phyloP scores from a whole-genome alignment of 768 basidiomycete species.

The Pisolithus albus region DNA sequence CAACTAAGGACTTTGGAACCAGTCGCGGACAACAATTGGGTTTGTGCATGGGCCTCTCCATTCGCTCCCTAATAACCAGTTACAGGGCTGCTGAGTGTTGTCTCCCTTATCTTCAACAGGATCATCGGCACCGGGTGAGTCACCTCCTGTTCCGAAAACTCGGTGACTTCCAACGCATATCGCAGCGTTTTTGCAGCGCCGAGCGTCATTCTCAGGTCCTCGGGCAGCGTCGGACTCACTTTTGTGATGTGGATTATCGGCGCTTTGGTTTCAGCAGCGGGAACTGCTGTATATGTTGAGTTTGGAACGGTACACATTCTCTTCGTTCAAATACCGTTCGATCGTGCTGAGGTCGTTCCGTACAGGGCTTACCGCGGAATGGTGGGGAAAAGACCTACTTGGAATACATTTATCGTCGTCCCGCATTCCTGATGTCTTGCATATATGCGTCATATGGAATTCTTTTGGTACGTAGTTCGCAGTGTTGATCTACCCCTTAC shows the following conservation, averaged over 20 bases:
- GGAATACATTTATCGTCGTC: slow-evolving; percentile 60
- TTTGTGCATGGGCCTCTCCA: slow-evolving; percentile 17
- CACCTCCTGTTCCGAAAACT: neutral
- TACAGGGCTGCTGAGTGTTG: slow-evolving; percentile 37
- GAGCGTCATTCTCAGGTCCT: slow-evolving; percentile 55
- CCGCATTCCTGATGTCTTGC: slow-evolving; percentile 56
- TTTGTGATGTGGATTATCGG: slow-evolving; percentile 69
- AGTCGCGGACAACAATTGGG: slow-evolving; percentile 47
- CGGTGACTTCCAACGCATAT: slow-evolving; percentile 2
- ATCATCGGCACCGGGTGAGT: slow-evolving; percentile 66
- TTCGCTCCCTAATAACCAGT: slow-evolving; percentile 1
- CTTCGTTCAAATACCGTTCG: neutral
- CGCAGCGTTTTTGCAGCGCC: slow-evolving; percentile 66
- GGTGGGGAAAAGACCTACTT: slow-evolving; percentile 77
- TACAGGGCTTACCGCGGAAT: slow-evolving; percentile 57
- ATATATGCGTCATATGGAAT: slow-evolving; percentile 51
- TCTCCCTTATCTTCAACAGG: slow-evolving; percentile 67
- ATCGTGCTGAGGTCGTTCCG: neutral
- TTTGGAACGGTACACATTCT: slow-evolving; percentile 52
- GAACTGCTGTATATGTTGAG: slow-evolving; percentile 69
- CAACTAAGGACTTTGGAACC: slow-evolving; percentile 5
- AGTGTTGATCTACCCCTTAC: neutral
- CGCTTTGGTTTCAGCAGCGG: slow-evolving; percentile 54
- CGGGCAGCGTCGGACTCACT: slow-evolving; percentile 65
- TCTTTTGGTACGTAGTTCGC: slow-evolving; percentile 40